phyloP scores from a whole-genome alignment of 345 rosid species.

The Noccaea caerulescens region DNA sequence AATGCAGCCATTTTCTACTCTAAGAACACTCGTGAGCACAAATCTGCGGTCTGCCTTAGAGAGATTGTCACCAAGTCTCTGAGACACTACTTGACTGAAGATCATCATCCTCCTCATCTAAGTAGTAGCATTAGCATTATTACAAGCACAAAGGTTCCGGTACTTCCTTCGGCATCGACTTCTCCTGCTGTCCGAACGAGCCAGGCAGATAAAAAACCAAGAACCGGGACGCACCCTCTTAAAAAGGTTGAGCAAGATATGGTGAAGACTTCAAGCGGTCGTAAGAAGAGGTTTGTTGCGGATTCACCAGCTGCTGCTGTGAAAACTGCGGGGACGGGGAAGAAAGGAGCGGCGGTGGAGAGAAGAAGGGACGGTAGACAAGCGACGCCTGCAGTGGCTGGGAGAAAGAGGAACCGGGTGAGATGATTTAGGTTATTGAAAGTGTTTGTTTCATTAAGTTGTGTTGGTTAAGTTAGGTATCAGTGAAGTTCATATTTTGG shows the following conservation, averaged over 20 bases:
- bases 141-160: slow-evolving; percentile 34
- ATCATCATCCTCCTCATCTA: slow-evolving; percentile 41
- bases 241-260: slow-evolving; percentile 28
- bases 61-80: slow-evolving; percentile 57
- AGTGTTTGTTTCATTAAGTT: slow-evolving; percentile 19
- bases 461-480: slow-evolving; percentile 33
- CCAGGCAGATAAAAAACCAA: slow-evolving; percentile 47
- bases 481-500: slow-evolving; percentile 6
- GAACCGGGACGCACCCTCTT: slow-evolving; percentile 34
- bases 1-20: slow-evolving; percentile 79
- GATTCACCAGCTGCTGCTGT: slow-evolving; percentile 47
- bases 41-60: slow-evolving; percentile 69
- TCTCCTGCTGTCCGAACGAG: slow-evolving; percentile 38
- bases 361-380: slow-evolving; percentile 19
- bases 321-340: slow-evolving; percentile 46
- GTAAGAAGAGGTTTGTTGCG: slow-evolving; percentile 40
- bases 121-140: slow-evolving; percentile 26
- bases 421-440: slow-evolving; percentile 42
- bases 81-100: slow-evolving; percentile 49
- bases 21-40: slow-evolving; percentile 77
- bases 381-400: slow-evolving; percentile 37
- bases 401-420: slow-evolving; percentile 56
- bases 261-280: slow-evolving; percentile 41
- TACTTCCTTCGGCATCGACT: slow-evolving; percentile 19
- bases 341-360: slow-evolving; percentile 43